A percentile compares a stretch with the other conserved stretches of the same genome.
These are phyloP conservation scores for Hypoxylon rickii DNA, from an alignment of 495 filamentous ascomycete species.

Conservation along the genomic window DNA sequence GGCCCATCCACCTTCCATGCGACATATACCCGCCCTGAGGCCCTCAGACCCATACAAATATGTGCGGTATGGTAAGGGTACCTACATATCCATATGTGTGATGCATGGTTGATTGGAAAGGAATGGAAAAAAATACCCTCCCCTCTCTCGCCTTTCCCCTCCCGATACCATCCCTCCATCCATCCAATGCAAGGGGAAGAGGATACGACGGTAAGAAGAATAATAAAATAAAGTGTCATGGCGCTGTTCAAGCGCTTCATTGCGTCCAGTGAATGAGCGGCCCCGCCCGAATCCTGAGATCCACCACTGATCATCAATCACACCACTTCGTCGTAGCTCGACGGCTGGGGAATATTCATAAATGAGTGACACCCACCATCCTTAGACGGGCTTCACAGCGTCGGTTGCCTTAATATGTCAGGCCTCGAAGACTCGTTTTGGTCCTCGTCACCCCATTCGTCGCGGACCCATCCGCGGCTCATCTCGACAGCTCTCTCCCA, in stretches of 20 bases:
- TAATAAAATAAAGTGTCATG: constrained; percentile 16
- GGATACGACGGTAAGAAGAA: constrained; percentile 2
- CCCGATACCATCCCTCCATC: neutral
- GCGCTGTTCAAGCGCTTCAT: constrained; percentile 17
- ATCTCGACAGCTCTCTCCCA: constrained; percentile 91
- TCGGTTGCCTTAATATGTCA: constrained; percentile 26
- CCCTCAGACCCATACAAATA: neutral
- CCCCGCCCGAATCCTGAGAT: constrained; percentile 3
- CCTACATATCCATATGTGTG: no score
- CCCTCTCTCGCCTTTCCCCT: neutral
- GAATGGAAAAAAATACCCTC: no score
- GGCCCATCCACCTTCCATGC: neutral
- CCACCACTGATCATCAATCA: constrained; percentile 10
- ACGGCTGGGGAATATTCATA: neutral
- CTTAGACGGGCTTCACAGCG: constrained; percentile 9
- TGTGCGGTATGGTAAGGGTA: neutral
- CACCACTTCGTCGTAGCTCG: constrained; percentile 6
- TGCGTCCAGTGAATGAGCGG: constrained; percentile 9
- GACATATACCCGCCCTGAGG: neutral
- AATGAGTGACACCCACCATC: constrained; percentile 15
- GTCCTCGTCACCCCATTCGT: constrained; percentile 18
- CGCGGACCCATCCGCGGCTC: constrained; percentile 77
- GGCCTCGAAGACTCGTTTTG: constrained; percentile 10
- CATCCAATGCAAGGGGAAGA: neutral
- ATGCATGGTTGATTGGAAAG: no score